Evolutionary conservation across 805 yeast species (phyloP), one percentile per base, ranked within the genome.

Genomic region (Candida maesae): DNA sequence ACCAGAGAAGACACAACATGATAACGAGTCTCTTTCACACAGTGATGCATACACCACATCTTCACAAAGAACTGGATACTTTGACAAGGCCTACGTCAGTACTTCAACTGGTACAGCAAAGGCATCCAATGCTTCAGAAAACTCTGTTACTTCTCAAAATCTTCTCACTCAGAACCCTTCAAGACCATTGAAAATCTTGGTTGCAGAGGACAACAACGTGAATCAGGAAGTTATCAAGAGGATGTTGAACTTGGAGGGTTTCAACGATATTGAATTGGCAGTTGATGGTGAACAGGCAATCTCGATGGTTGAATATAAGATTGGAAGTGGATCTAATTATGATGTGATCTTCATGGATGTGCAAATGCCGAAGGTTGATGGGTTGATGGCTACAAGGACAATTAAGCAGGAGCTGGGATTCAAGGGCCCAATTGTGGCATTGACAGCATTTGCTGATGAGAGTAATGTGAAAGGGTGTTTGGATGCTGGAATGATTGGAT

Each of bases 301-400:
- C 28, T 81, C 79, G 10, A 66, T 73, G 36, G 80, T 88, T 2
- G 70, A 75, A 45, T 20, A 23, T 10, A 48, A 39, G 23, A 42
- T 44, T 13, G 47, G 43, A 21, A 9, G 27, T 16, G 62, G 62
- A 13, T 66, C 66, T 9, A 54, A 59, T 13, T 88, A 71, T 59
- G 91, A 87, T 58, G 64, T 91, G 39, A 78, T 93, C 2, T 86
- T 91, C 58, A 91, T 91, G 99, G 99, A 91, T 62, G 95, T 91
- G 38, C 97, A 91, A 63, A 91, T 90, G 98, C 98, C 98, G 5
- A 81, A 78, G 53, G 71, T 89, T 50, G 97, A 91, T 59, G 99
- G 99, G 3, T 65, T 90, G 23, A 69, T 79, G 19, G 95, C 97
- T 0, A 89, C 98, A 0, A 77, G 69, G 46, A 70, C 74, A 55